These are phyloP conservation scores for Mycena vitilis DNA, from an alignment of 768 basidiomycete species.

Conservation along the genomic window DNA sequence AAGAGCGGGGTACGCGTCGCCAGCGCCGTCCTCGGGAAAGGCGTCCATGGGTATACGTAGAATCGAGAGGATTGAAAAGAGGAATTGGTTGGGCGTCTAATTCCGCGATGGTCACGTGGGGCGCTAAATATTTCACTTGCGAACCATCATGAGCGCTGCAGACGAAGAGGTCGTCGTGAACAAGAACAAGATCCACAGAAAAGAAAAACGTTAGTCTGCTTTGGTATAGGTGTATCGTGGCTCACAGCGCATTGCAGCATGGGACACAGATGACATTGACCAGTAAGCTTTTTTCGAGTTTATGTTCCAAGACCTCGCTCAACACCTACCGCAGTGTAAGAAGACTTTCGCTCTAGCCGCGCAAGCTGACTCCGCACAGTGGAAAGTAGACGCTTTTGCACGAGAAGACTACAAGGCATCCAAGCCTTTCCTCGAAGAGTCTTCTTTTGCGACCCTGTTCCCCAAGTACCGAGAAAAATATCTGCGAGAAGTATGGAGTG, in stretches of 20 bases:
- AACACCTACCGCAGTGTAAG: constrained; percentile 56
- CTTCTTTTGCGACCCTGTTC: constrained; percentile 97
- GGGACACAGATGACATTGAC: constrained; percentile 99
- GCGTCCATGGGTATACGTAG: constrained; percentile 58
- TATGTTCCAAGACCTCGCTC: constrained; percentile 13
- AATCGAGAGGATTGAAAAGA: not conserved
- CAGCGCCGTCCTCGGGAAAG: constrained; percentile 49
- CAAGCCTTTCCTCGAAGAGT: constrained; percentile 88
- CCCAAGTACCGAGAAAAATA: constrained; percentile 99
- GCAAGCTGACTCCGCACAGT: constrained; percentile 54
- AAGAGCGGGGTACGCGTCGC: constrained; percentile 48
- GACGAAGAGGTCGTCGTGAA: constrained; percentile 63
- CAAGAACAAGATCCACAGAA: constrained; percentile 91
- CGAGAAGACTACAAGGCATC: constrained; percentile 82
- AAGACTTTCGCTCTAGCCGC: not conserved
- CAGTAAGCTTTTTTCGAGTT: constrained; percentile 71
- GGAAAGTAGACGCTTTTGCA: constrained; percentile 89
- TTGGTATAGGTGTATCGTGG: not conserved
- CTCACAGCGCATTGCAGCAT: constrained; percentile 67
- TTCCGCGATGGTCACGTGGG: constrained; percentile 14
- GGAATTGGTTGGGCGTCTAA: constrained; percentile 18
- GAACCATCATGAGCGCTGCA: constrained; percentile 47
- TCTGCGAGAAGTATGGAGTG: constrained; percentile 93
- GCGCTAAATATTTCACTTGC: not conserved
- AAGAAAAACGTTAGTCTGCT: constrained; percentile 87